Evolutionary conservation across 2,329 filamentous ascomycete species (phyloP), one percentile per base, ranked within the genome.

Genomic region (Meredithiella fracta): DNA sequence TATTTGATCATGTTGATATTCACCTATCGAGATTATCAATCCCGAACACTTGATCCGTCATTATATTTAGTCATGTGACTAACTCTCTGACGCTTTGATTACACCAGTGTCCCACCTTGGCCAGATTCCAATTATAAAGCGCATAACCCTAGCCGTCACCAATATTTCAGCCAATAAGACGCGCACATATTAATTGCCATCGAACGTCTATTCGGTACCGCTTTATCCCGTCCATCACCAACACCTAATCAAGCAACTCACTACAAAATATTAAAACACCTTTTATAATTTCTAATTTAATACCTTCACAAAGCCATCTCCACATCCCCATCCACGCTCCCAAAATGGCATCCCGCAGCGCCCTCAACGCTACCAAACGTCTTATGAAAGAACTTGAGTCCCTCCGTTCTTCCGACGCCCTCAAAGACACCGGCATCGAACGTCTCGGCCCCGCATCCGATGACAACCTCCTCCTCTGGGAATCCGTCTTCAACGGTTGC

Each of bases 401-500:
- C 37, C 79, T 73, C 75, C 69, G 69, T 60, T 67, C 65, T 59
- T n/a, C 34, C 34, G 42, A 53, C 29, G 15, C 51, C 7, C 49
- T 31, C 7, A 38, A 50, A 23, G 77, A 80, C 63, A 65, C 69
- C 59, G 65, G 66, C 49, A 77, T 82, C 61, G 77, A 81, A 68
- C 71, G 78, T 11, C 73, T 82, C 3, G 77, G 76, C 0, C 76
- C 78, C 22, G 69, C 72, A 38, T 65, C 64, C 60, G 77, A 78
- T 59, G 72, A 72, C n/a, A 72, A 79, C 63, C 65, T 83, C 55
- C 67, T 81, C 59, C 66, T 65, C 51, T 81, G 79, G 76, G 73
- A 79, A 66, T 73, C 77, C 26, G 76, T 82, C 54, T 72, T 83
- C 55, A 79, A 78, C 61, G 79, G 78, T n/a, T 67, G 68, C 57